Conservation (phyloP, 2,329 filamentous ascomycete genomes). For the Atkinsonella texensis region DNA sequence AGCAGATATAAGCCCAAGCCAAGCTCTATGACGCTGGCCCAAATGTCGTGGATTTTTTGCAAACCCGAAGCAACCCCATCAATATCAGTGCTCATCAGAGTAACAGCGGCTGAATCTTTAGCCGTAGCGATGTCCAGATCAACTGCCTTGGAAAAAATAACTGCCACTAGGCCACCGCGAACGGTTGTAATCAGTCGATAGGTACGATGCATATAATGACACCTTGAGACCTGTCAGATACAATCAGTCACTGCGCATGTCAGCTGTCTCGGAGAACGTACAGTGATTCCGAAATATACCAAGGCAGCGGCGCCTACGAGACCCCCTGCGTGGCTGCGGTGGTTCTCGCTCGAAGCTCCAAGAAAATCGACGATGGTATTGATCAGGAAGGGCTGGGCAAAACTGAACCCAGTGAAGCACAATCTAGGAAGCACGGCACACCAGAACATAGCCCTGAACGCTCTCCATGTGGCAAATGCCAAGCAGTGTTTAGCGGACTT, state of each 20-base stretch:
- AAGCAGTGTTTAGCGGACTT: background rate
- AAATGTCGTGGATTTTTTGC: slow-evolving; percentile 26
- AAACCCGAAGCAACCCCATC: slow-evolving; percentile 27
- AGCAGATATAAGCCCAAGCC: slow-evolving; percentile 34
- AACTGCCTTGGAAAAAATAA: slow-evolving; percentile 23
- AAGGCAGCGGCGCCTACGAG: slow-evolving; percentile 28
- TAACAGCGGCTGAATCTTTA: slow-evolving; percentile 29
- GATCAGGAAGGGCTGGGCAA: slow-evolving; percentile 30
- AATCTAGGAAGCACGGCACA: slow-evolving; percentile 21
- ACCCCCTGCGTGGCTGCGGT: slow-evolving; percentile 23
- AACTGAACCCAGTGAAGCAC: slow-evolving; percentile 20
- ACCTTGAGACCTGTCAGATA: slow-evolving; percentile 11
- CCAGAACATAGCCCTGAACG: slow-evolving; percentile 3
- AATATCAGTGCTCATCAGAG: slow-evolving; percentile 36
- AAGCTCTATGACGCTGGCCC: slow-evolving; percentile 29
- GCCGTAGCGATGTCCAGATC: slow-evolving; percentile 18
- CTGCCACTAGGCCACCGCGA: slow-evolving; percentile 20
- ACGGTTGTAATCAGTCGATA: slow-evolving; percentile 3
- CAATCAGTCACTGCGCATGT: background rate
- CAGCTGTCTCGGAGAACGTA: slow-evolving; percentile 22
- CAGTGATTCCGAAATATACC: slow-evolving; percentile 28
- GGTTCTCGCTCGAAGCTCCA: background rate
- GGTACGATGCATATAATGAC: background rate
- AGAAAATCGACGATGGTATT: slow-evolving; percentile 25
- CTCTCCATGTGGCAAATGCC: slow-evolving; percentile 3